Evolutionary conservation across 2,329 filamentous ascomycete genomes (phyloP), one percentile per base, ranked within the genome.

Genomic region (Thielaviopsis populi): DNA sequence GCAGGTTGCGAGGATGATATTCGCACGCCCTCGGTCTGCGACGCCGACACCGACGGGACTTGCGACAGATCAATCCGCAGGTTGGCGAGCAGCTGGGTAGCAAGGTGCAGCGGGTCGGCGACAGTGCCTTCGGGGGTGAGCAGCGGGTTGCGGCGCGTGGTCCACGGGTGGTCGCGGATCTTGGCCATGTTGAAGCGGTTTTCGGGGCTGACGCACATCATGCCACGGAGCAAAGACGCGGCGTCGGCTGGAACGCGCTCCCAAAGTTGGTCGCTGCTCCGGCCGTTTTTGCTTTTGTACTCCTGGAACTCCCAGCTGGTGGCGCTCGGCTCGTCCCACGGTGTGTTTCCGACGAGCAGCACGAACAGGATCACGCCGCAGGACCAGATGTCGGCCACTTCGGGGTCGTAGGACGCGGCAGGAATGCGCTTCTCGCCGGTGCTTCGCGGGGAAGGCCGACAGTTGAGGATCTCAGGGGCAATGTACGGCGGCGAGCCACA

Each of bases 341-440:
- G 94, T 1, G 94, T 99, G 72, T 99, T 99, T 10, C 94, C 94
- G 1, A 95, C 91, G 2, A 99, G 78, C 3, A 99, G 78, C 42
- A 97, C 94, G 71, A 99, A 99, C 3, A 99, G 79, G n/a, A 99
- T 95, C 62, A 99, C 91, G 41, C 94, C 94, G 70, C 91, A 96
- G 17, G 91, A 96, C 95, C 95, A 99, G 64, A 99, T 86, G 71
- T 99, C 94, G 43, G 89, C 89, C 50, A 89, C 75, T 67, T 96
- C 89, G 7, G 91, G 85, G 37, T 81, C 80, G 71, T 92, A 92
- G 63, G 61, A 41, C 30, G 80, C 76, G 43, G 79, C 69, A 48
- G 79, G 72, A 59, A 72, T 75, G 71, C 77, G 79, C 66, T 79
- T 76, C 53, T 70, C 69, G 66, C 76, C 72, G 33, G 27, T 22